Conservation (phyloP, 225 moss, liverwort and hornwort genomes). For the Sphagnum contortum region DNA sequence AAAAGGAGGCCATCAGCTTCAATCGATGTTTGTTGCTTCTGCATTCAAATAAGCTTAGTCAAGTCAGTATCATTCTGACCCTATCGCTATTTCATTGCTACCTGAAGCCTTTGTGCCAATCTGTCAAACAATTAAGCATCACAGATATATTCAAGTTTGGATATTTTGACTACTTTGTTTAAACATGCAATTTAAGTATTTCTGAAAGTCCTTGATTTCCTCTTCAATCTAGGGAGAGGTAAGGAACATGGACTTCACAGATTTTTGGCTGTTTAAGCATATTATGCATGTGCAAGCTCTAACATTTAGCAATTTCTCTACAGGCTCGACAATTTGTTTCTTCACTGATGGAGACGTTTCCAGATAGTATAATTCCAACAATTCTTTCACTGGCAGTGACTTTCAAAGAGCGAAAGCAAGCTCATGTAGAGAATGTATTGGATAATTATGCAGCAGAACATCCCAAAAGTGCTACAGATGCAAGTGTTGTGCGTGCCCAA, state of each 20-base stretch:
- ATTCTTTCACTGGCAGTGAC: slow-evolving; percentile 63
- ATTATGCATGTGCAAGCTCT: neutral
- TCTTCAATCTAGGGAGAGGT: too few species aligned
- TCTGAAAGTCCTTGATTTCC: too few species aligned
- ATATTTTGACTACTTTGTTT: too few species aligned
- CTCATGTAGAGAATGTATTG: slow-evolving; percentile 67
- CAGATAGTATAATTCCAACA: slow-evolving; percentile 54
- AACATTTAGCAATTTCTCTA: neutral
- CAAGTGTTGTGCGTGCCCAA: slow-evolving; percentile 73
- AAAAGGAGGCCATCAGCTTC: slow-evolving; percentile 82
- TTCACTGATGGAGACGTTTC: slow-evolving; percentile 58
- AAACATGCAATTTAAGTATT: too few species aligned
- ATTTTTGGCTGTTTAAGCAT: neutral
- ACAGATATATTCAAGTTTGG: too few species aligned
- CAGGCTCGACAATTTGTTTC: slow-evolving; percentile 74
- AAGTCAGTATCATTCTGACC: slow-evolving; percentile 20
- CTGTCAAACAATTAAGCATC: too few species aligned
- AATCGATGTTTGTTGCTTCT: slow-evolving; percentile 79
- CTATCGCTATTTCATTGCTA: too few species aligned
- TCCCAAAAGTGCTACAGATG: slow-evolving; percentile 43
- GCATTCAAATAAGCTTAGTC: slow-evolving; percentile 84
- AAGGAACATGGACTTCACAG: neutral
- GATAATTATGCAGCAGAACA: slow-evolving; percentile 63
- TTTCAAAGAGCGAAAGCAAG: slow-evolving; percentile 75
- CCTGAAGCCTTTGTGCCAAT: too few species aligned